Conservation (phyloP, 805 yeast species). For the Candida namnaoensis region DNA sequence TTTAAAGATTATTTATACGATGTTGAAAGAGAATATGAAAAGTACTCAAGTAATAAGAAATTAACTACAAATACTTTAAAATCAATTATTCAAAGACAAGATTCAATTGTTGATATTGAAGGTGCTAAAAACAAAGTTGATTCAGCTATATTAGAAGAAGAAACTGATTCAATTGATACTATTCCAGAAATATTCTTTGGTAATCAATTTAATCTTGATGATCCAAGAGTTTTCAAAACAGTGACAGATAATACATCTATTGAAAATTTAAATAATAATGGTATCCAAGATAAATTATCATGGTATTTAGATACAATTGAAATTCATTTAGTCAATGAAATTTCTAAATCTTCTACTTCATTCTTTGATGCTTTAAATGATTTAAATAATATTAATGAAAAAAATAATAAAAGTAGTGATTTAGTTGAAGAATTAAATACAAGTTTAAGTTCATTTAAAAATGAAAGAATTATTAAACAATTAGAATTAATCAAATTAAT, state of each 20-base stretch:
- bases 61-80: constrained; percentile 27
- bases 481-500: constrained; percentile 39
- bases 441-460: too few species aligned
- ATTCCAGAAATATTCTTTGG: constrained; percentile 69
- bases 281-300: constrained; percentile 71
- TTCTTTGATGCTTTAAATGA: constrained; percentile 83
- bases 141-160: constrained; percentile 12
- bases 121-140: constrained; percentile 5
- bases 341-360: constrained; percentile 74
- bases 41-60: constrained; percentile 32
- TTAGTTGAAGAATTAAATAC: constrained; percentile 37
- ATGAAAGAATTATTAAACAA: constrained; percentile 41
- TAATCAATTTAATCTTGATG: constrained; percentile 70
- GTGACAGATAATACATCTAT: constrained; percentile 58
- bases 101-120: constrained; percentile 3
- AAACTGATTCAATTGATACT: constrained; percentile 20
- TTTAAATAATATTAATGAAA: constrained; percentile 51
- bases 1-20: constrained; percentile 35
- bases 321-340: constrained; percentile 69
- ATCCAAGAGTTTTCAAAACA: constrained; percentile 73
- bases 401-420: constrained; percentile 41
- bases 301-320: constrained; percentile 83
- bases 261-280: constrained; percentile 39
- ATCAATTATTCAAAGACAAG: constrained; percentile 7
- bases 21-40: constrained; percentile 34